phyloP scores from a whole-genome alignment of 345 rosid species.

The Pistacia vera region DNA sequence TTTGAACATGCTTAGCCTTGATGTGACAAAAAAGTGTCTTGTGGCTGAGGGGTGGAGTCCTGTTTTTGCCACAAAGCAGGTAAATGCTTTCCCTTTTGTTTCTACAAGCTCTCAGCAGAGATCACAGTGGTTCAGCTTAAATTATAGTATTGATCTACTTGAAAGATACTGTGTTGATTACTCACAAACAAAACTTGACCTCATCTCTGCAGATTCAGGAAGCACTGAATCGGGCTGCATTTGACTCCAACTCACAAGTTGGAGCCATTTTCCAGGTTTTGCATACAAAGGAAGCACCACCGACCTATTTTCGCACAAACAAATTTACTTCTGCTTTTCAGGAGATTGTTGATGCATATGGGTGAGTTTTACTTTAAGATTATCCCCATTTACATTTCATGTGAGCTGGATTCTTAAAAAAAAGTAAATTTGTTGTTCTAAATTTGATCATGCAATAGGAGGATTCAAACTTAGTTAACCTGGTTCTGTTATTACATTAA shows the following conservation, averaged over 20 bases:
- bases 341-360: constrained; percentile 96
- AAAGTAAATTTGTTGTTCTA: background rate
- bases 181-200: constrained; percentile 24
- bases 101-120: background rate
- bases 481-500: no score
- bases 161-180: constrained; percentile 9
- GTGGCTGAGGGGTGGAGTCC: constrained; percentile 98
- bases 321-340: constrained; percentile 80
- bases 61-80: constrained; percentile 86
- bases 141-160: background rate
- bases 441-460: background rate
- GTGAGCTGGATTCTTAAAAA: background rate
- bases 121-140: constrained; percentile 5
- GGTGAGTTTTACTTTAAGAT: constrained; percentile 53
- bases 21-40: constrained; percentile 94
- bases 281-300: constrained; percentile 88
- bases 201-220: constrained; percentile 82
- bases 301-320: no score
- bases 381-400: constrained; percentile 13
- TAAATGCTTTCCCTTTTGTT: constrained; percentile 21
- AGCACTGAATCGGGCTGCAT: constrained; percentile 83
- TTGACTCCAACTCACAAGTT: constrained; percentile 94
- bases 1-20: constrained; percentile 95
- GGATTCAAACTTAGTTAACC: no score
- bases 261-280: constrained; percentile 86